A percentile compares a stretch with the other conserved stretches of the same genome.
These are phyloP conservation scores for Leccinum incarnatum DNA, from an alignment of 768 basidiomycete genomes.

Conservation along the genomic window DNA sequence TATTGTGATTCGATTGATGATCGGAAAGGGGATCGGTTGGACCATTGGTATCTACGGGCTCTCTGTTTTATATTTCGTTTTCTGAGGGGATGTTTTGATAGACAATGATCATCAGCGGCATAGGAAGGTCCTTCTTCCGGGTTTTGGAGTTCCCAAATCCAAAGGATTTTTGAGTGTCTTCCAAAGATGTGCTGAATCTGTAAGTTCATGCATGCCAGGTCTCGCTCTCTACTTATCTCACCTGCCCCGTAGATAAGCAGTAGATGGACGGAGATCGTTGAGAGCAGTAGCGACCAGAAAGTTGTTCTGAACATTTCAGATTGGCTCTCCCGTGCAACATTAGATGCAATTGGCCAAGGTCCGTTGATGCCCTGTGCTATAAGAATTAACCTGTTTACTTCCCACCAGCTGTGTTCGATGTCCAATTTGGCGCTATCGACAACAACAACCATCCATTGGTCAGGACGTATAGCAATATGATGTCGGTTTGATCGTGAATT, in stretches of 20 bases:
- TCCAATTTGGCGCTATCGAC: constrained; percentile 36
- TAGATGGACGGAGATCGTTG: background rate
- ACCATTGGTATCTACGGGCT: background rate
- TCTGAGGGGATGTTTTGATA: constrained; percentile 2
- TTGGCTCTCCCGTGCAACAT: background rate
- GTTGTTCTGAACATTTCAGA: background rate
- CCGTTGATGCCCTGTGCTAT: background rate
- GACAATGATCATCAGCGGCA: constrained; percentile 51
- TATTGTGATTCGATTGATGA: background rate
- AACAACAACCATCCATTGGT: constrained; percentile 11
- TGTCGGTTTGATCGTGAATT: constrained; percentile 7
- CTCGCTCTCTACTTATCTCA: background rate
- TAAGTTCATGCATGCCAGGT: constrained; percentile 6
- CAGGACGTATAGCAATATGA: constrained; percentile 6
- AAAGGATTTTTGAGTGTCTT: constrained; percentile 52
- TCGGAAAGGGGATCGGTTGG: background rate
- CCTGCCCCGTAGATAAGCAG: background rate
- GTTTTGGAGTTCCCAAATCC: constrained; percentile 48
- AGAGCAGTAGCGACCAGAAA: background rate
- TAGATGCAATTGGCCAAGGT: constrained; percentile 47
- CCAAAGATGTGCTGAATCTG: constrained; percentile 33
- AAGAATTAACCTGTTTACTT: background rate
- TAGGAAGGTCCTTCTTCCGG: constrained; percentile 53
- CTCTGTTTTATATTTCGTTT: too few species aligned
- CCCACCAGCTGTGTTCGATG: constrained; percentile 37